Base-by-base conservation (phyloP, 2,329 filamentous ascomycete genomes). In the Fusarium xylarioides region DNA sequence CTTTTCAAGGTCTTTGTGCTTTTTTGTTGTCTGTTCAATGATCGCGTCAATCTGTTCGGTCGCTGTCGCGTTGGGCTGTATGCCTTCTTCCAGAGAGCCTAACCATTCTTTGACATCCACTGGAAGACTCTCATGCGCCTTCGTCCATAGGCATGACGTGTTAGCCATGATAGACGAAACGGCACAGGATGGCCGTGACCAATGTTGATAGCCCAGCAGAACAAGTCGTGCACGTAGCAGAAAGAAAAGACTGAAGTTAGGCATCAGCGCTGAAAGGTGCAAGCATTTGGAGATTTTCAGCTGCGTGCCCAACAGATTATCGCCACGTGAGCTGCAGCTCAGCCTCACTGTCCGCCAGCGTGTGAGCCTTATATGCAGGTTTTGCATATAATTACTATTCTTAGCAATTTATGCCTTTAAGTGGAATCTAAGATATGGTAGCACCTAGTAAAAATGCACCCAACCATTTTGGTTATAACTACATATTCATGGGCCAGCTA, bases 321-420 rank as follows among this genome's bases (percentile, higher is more conserved):
- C 16, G 23, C 11, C 23, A 46, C 43, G 23, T 46, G 8, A 10
- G 43, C 23, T 19, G 23, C 23, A 28, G 43, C 44, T 30, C 44
- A 30, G 46, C 46, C 46, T 3, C 28, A 30, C 19, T 2, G 10
- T 18, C 4, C 2, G 4, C 14, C 28, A 3, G 4, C 4, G 7
- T 12, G 46, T 30, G 19, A 2, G 28, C 46, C 46, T 49, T 30
- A 3, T 44, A 18, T 30, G 19, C 46, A 28, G 8, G 1, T 4
- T 15, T 15, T 46, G 23, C 43, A 28, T 14, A 14, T 14, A 7
- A 19, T 7, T 15, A 21, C 19, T 18, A 49, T n/a, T 12, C 1
- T 30, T 16, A 2, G 26, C 2, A 18, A 9, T 9, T 30, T 12
- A n/a, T 30, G 19, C 0, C 4, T 5, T 2, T 4, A 0, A 4